Base-by-base conservation (phyloP, 202 grass and related monocot genomes). In the Panicum hallii region DNA sequence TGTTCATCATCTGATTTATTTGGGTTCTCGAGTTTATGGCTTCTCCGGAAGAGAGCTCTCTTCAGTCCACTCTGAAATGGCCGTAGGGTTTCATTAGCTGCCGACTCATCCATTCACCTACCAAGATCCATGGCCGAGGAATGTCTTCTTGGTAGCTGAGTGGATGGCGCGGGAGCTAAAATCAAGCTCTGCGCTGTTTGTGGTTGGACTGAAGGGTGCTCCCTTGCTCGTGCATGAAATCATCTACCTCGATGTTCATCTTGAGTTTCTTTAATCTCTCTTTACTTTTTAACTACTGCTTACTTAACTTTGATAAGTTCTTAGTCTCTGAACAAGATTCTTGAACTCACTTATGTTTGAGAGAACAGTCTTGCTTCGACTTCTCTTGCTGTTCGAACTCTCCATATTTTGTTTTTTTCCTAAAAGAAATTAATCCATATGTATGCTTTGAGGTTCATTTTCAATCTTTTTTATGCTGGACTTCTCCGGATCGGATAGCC, bases 131-230 rank as follows among this genome's bases (percentile, higher is more conserved):
- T 63, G 23, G 23, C 19, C 3, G 44, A 23, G 13, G 42, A 19
- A 73, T 44, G 49, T 92, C 91, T 95, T 92, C 91, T 95, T 95
- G 95, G 75, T 87, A 91, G 87, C 83, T 53, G 93, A 94, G 74
- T 98, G 95, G 90, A 86, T 98, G 95, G 86, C 55, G 78, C 95
- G 93, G 93, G 93, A 95, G 95, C 83, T 98, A 90, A 95, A 83
- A 86, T 89, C 78, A 72, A 89, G 72, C 87, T 88, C 89, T 87
- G 69, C 57, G 75, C 82, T 77, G 87, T 86, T 92, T 95, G 84
- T 95, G 95, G 74, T 95, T 98, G 95, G 95, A 98, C 95, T 98
- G 95, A 98, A 98, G 95, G 93, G 93, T 95, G 95, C 95, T 98
- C 95, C 93, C 91, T 95, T 88, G 53, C 57, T 77, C 14, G 19